phyloP scores from a whole-genome alignment of 352 stramenopile species.

The Globisporangium rhizosaccharum region DNA sequence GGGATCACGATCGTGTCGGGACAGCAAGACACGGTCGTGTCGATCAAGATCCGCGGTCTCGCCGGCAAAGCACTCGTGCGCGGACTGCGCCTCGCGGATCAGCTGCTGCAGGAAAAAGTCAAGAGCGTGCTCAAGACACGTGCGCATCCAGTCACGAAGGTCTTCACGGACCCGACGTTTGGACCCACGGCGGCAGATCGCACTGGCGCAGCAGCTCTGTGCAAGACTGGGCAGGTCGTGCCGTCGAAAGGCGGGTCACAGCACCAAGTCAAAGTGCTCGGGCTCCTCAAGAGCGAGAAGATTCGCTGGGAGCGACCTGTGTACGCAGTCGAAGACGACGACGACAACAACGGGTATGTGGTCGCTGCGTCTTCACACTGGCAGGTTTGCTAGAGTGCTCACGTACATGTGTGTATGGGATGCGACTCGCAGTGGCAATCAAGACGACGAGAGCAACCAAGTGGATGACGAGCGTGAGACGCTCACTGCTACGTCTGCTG shows the following conservation, averaged over 20 bases:
- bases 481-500: conserved; percentile 14
- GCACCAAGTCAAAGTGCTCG: conserved; percentile 69
- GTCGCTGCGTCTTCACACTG: neutral
- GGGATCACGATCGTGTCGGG: conserved; percentile 69
- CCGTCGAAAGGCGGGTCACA: conserved; percentile 69
- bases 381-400: neutral
- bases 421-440: neutral
- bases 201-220: conserved; percentile 58
- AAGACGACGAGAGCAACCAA: conserved; percentile 25
- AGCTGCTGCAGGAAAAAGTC: conserved; percentile 70
- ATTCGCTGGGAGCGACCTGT: conserved; percentile 72
- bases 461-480: conserved; percentile 22
- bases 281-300: conserved; percentile 66
- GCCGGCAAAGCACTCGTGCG: conserved; percentile 51
- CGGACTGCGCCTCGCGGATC: conserved; percentile 55
- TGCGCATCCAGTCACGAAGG: conserved; percentile 33
- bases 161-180: conserved; percentile 82
- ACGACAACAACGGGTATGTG: conserved; percentile 13
- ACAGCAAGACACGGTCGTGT: conserved; percentile 70
- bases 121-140: conserved; percentile 55
- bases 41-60: conserved; percentile 69
- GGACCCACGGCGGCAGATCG: conserved; percentile 52
- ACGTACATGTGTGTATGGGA: neutral
- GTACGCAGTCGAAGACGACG: conserved; percentile 37
- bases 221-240: conserved; percentile 40